These are phyloP conservation scores for Rossbeevera mucosa DNA, from an alignment of 768 basidiomycete species.

Conservation along the genomic window DNA sequence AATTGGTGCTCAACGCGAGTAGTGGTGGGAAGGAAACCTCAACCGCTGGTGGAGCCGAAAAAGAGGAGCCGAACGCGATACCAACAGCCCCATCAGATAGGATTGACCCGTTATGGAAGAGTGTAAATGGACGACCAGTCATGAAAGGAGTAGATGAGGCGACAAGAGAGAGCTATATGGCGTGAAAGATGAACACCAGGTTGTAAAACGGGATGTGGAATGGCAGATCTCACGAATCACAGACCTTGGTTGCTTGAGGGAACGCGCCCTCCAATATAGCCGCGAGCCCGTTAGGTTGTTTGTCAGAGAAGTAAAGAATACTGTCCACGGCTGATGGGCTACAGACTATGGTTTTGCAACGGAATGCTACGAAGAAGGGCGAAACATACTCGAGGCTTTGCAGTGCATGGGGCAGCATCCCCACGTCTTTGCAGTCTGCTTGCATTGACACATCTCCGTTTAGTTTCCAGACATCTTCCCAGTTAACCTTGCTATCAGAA, in stretches of 20 bases:
- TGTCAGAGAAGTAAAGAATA: slow-evolving; percentile 56
- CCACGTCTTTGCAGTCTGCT: background rate
- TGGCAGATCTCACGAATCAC: slow-evolving; percentile 14
- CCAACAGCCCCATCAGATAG: slow-evolving; percentile 68
- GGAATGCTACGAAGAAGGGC: background rate
- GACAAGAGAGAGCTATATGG: slow-evolving; percentile 56
- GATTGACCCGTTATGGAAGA: slow-evolving; percentile 55
- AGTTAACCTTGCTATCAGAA: slow-evolving; percentile 31
- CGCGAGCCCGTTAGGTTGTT: slow-evolving; percentile 51
- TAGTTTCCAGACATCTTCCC: slow-evolving; percentile 51
- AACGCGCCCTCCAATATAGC: slow-evolving; percentile 39
- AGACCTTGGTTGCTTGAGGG: slow-evolving; percentile 46
- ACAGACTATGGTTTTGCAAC: background rate
- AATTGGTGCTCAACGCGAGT: slow-evolving; percentile 36
- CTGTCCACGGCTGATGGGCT: slow-evolving; percentile 18
- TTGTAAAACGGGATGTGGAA: background rate
- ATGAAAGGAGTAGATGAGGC: slow-evolving; percentile 76
- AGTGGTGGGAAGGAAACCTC: slow-evolving; percentile 38
- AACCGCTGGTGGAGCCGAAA: slow-evolving; percentile 8
- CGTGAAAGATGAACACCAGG: background rate
- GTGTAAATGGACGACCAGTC: slow-evolving; percentile 68
- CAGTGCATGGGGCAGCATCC: slow-evolving; percentile 38
- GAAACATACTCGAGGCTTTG: slow-evolving; percentile 26
- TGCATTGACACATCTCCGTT: slow-evolving; percentile 7
- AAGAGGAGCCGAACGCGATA: slow-evolving; percentile 39